phyloP scores from a whole-genome alignment of 1,139 yeast genomes.

The Kodamaea anthophila region DNA sequence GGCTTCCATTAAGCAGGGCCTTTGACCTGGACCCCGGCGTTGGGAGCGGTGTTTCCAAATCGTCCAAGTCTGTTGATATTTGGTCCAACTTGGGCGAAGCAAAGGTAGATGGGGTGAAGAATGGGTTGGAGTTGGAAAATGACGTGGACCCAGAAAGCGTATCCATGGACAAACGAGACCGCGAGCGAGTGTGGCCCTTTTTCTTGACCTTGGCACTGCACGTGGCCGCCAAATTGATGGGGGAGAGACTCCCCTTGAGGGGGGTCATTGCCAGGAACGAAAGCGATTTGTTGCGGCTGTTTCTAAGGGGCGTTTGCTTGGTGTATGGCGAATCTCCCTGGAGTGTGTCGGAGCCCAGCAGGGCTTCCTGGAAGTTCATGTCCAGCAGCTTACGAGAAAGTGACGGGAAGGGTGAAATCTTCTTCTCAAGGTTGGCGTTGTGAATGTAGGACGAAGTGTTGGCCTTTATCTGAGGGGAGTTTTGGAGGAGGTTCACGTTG shows the following conservation, averaged over 20 bases:
- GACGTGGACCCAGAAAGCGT: constrained; percentile 13
- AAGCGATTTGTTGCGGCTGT: constrained; percentile 27
- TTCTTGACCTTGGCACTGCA: constrained; percentile 23
- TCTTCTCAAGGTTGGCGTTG: too few species aligned
- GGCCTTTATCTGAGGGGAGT: too few species aligned
- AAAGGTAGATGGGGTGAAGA: constrained; percentile 39
- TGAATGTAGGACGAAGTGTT: too few species aligned
- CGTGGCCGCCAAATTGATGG: constrained; percentile 18
- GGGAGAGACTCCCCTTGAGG: constrained; percentile 16
- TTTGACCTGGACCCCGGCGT: constrained; percentile 17
- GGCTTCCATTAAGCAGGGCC: constrained; percentile 8
- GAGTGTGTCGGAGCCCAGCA: background rate
- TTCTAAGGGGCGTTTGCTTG: constrained; percentile 27
- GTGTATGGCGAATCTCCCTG: background rate
- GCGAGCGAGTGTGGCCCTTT: constrained; percentile 32
- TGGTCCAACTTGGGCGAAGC: constrained; percentile 35
- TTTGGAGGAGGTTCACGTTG: background rate
- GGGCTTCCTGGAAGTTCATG: background rate
- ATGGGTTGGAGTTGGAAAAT: constrained; percentile 30
- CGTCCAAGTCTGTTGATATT: constrained; percentile 21
- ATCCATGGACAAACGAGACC: constrained; percentile 26
- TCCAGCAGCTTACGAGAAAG: background rate
- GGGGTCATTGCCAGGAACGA: constrained; percentile 30
- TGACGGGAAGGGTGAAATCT: background rate
- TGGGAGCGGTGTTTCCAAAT: constrained; percentile 29